Evolutionary conservation across 108 stramenopile species (phyloP), one percentile per base, ranked within the genome.

Genomic region (Pseudonitzschia multiseries): DNA sequence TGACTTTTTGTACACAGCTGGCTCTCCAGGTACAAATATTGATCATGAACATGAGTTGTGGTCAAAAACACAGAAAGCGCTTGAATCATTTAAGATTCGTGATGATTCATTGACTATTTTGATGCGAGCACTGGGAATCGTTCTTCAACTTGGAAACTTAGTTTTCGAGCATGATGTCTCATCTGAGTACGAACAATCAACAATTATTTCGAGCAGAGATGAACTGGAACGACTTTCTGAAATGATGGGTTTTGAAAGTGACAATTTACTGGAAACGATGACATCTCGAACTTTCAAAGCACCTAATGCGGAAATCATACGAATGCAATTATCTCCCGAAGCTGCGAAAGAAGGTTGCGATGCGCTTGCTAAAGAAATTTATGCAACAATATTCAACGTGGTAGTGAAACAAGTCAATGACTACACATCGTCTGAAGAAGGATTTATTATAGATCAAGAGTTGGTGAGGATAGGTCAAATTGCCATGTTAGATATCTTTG

Each of bases 401-500:
- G 68, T 93, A 21, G 86, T 92, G 0, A 78, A 83, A 63, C 81
- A 71, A 48, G 83, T 90, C 54, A 90, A 90, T 66, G 29, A 65
- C 32, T 75, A 60, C 56, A 75, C 74, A 71, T 78, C 61, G 57
- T 9, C 74, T 5, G 5, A 68, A 5, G 81, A 73, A 40, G 54
- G 75, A 0, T n/a, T n/a, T n/a, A 56, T 71, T 51, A 72, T 74
- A 14, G 71, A 77, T 12, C 70, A 69, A 51, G 42, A 42, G 10
- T 42, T 10, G 6, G 42, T 6, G 6, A 42, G 8, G 10, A 70
- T 84, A 65, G 88, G 86, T 17, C 86, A 87, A 43, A 85, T 97
- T 53, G 92, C 91, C 42, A 79, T 97, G 28, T 79, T 97, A 12
- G 99, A 99, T 65, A 99, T 99, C 53, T 99, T 97, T 79, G 98